These are phyloP conservation scores for Trifolium dubium DNA, from an alignment of 306 rosid species.

Conservation along the genomic window DNA sequence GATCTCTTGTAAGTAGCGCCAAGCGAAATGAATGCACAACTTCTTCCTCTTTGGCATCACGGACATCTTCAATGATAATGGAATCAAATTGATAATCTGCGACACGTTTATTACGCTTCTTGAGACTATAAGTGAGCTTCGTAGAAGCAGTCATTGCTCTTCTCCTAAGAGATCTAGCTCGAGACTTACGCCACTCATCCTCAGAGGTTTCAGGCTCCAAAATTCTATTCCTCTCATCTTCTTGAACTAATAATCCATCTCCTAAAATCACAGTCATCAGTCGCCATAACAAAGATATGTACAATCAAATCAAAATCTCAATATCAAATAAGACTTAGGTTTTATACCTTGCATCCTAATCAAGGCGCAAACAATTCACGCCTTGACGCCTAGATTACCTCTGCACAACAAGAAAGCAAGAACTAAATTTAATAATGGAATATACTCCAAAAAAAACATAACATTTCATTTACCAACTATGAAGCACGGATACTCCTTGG, in stretches of 20 bases:
- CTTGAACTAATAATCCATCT: constrained; percentile 58
- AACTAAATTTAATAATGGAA: constrained; percentile 18
- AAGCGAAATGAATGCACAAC: constrained; percentile 73
- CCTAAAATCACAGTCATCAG: constrained; percentile 48
- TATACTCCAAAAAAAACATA: constrained; percentile 30
- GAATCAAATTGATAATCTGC: constrained; percentile 69
- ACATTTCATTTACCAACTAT: constrained; percentile 22
- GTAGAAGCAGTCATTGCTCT: constrained; percentile 71
- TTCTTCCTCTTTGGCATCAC: constrained; percentile 89
- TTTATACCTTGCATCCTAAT: constrained; percentile 72
- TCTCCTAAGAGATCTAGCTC: constrained; percentile 76
- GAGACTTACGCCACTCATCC: constrained; percentile 80
- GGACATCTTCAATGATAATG: constrained; percentile 79
- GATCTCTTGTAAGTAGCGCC: constrained; percentile 59
- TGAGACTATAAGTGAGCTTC: constrained; percentile 61
- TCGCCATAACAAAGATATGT: constrained; percentile 4
- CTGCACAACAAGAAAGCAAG: constrained; percentile 50
- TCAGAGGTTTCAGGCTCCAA: constrained; percentile 75
- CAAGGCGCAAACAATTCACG: constrained; percentile 28
- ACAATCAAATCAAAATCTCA: constrained; percentile 35
- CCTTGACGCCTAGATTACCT: constrained; percentile 45
- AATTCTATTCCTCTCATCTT: constrained; percentile 58
- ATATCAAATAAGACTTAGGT: constrained; percentile 12
- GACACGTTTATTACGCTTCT: constrained; percentile 70
- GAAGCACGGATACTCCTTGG: too few species aligned